Percentiles rank a stretch among this genome's conserved stretches.
phyloP scores from a whole-genome alignment of 2,329 filamentous ascomycete genomes.

The Penicillium vulpinum region DNA sequence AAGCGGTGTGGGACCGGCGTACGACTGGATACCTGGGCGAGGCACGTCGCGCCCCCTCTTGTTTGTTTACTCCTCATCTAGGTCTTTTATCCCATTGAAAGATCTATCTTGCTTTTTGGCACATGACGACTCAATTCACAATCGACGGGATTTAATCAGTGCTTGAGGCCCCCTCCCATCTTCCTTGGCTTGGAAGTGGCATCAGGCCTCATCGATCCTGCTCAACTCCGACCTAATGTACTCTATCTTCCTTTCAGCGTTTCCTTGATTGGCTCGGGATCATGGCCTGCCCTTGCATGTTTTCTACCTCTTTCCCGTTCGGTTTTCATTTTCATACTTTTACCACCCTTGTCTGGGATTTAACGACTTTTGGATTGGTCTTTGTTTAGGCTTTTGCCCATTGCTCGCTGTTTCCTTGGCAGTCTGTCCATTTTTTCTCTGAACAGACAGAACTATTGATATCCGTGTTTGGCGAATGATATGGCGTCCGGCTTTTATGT shows the following conservation, averaged over 20 bases:
- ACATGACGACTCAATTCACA: constrained; percentile 21
- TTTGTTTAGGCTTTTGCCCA: constrained; percentile 16
- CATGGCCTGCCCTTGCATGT: constrained; percentile 19
- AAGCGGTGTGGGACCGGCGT: constrained; percentile 32
- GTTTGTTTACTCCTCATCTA: constrained; percentile 17
- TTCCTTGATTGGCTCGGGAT: constrained; percentile 25
- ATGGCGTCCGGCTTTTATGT: constrained; percentile 34
- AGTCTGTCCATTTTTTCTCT: constrained; percentile 8
- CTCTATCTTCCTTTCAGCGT: constrained; percentile 31
- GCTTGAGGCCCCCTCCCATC: constrained; percentile 10
- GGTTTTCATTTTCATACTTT: constrained; percentile 10
- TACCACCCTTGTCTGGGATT: constrained; percentile 18
- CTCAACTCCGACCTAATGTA: constrained; percentile 31
- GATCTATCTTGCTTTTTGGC: constrained; percentile 14
- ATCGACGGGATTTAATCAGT: constrained; percentile 19
- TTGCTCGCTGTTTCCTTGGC: constrained; percentile 11
- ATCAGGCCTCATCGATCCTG: constrained; percentile 16
- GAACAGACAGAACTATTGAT: constrained; percentile 30
- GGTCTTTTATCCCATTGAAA: constrained; percentile 3
- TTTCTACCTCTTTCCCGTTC: constrained; percentile 12
- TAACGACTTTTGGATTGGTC: constrained; percentile 23
- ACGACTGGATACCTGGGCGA: constrained; percentile 32
- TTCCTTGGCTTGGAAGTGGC: constrained; percentile 5
- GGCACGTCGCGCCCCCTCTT: constrained; percentile 18
- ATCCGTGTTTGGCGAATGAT: constrained; percentile 39